Evolutionary conservation across 1,284 basidiomycete genomes (phyloP).

Genomic region (Apiotrichum porosum): DNA sequence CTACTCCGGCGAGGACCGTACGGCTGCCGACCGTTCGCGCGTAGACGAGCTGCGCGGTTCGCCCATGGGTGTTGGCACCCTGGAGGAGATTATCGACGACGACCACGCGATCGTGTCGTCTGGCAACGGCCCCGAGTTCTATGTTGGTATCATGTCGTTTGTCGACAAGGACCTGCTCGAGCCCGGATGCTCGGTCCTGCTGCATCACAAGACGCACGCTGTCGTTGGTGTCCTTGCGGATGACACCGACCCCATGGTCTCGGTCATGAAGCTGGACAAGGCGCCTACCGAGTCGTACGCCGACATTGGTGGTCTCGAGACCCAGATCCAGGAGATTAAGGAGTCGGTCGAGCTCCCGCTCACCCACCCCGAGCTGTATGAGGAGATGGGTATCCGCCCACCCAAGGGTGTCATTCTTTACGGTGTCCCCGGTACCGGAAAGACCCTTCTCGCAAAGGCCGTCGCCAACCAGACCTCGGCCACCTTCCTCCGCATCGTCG

Average conservation of each 20-base stretch:
- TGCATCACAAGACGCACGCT: constrained; percentile 95
- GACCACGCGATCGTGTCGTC: constrained; percentile 98
- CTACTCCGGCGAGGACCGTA: constrained; percentile 83
- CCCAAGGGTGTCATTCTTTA: constrained; percentile 99
- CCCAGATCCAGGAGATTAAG: constrained; percentile 99
- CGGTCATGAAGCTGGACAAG: constrained; percentile 98
- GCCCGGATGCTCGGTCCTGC: constrained; percentile 88
- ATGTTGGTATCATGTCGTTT: constrained; percentile 97
- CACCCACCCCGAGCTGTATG: constrained; percentile 97
- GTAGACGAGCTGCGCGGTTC: constrained; percentile 93
- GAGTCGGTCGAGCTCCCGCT: constrained; percentile 98
- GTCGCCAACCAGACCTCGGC: constrained; percentile 99
- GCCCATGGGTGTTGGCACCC: constrained; percentile 93
- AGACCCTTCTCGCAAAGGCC: constrained; percentile 95
- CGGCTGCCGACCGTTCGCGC: constrained; percentile 86
- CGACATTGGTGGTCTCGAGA: constrained; percentile 94
- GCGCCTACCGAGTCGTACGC: constrained; percentile 98
- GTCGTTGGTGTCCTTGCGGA: constrained; percentile 95
- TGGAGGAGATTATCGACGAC: constrained; percentile 99
- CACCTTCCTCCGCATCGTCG: constrained; percentile 95
- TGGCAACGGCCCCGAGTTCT: constrained; percentile 91
- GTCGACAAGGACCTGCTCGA: constrained; percentile 98
- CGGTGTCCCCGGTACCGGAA: constrained; percentile 97
- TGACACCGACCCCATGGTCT: constrained; percentile 96
- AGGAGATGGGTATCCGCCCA: constrained; percentile 99